phyloP scores from a whole-genome alignment of 2,329 filamentous ascomycete species.

The Ceratocystis papillata region DNA sequence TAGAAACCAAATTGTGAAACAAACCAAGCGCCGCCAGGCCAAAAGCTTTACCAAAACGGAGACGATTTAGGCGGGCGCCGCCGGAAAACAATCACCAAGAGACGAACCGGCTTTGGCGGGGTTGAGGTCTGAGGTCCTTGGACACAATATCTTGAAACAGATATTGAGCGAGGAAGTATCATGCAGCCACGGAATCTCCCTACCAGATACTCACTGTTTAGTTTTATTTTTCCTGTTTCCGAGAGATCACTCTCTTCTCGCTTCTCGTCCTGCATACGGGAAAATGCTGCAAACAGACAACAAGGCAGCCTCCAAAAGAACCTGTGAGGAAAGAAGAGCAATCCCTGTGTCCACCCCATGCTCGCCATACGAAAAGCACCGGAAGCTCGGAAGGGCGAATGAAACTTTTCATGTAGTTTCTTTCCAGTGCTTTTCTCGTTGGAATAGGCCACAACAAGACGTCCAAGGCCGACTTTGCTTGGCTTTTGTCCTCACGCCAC shows the following conservation, averaged over 20 bases:
- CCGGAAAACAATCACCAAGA: neutral
- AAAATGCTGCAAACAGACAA: neutral
- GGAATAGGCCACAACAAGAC: neutral
- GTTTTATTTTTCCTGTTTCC: neutral
- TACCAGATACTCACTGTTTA: neutral
- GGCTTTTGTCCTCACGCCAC: neutral
- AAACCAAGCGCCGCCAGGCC: too few relatives aligned
- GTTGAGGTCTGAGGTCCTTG: neutral
- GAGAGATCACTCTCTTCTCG: neutral
- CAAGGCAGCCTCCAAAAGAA: neutral
- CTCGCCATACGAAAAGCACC: neutral
- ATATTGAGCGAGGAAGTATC: neutral
- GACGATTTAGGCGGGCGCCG: neutral
- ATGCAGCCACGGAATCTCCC: neutral
- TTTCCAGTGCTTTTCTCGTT: neutral
- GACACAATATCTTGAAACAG: neutral
- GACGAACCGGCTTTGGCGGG: conserved; percentile 1
- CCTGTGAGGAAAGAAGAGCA: neutral
- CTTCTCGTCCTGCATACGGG: neutral
- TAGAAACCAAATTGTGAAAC: too few relatives aligned
- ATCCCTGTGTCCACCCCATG: too few relatives aligned
- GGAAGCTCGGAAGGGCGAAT: neutral
- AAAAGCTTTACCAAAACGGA: too few relatives aligned
- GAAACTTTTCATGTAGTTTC: neutral
- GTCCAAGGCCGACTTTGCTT: neutral